A percentile compares a stretch with the other conserved stretches of the same genome.
Evolutionary conservation across 805 yeast species (phyloP).

Genomic region (Starmerella sirachaensis): DNA sequence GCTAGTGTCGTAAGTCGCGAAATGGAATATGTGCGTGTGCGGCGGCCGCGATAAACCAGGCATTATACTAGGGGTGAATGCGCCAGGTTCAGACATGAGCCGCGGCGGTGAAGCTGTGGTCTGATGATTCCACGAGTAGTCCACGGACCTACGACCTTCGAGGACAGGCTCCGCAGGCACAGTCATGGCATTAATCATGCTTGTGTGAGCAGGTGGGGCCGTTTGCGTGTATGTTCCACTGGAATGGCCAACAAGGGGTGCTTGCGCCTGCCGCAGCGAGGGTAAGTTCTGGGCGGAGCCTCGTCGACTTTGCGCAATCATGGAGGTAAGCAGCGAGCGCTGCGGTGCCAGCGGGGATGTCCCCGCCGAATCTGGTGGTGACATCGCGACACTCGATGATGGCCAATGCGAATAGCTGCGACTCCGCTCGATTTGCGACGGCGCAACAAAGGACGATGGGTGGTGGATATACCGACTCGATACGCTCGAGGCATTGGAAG

Average conservation of each 20-base stretch:
- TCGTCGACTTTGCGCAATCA: conserved; percentile 19
- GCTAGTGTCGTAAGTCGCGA: conserved; percentile 70
- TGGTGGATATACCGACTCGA: conserved; percentile 3
- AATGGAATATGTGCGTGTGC: conserved; percentile 35
- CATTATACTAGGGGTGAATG: conserved; percentile 14
- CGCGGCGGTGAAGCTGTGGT: conserved; percentile 18
- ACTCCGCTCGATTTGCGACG: conserved; percentile 16
- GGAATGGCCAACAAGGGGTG: no score
- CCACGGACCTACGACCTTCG: conserved; percentile 12
- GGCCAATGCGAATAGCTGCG: conserved; percentile 17
- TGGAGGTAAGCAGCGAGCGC: conserved; percentile 19
- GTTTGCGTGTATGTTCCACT: no score
- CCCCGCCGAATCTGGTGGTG: conserved; percentile 11
- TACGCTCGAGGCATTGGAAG: conserved; percentile 8
- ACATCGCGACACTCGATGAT: conserved; percentile 5
- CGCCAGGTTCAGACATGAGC: not conserved
- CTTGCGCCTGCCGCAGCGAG: conserved; percentile 4
- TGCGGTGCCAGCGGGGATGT: conserved; percentile 13
- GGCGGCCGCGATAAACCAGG: conserved; percentile 13
- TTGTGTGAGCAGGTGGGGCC: no score
- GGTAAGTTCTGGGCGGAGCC: conserved; percentile 9
- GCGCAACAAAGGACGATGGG: conserved; percentile 14
- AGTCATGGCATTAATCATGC: no score
- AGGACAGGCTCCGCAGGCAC: conserved; percentile 18
- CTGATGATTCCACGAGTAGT: conserved; percentile 11